A percentile compares a stretch with the other conserved stretches of the same genome.
Evolutionary conservation across 805 yeast species (phyloP).

Genomic region (Yamadazyma phyllophila): DNA sequence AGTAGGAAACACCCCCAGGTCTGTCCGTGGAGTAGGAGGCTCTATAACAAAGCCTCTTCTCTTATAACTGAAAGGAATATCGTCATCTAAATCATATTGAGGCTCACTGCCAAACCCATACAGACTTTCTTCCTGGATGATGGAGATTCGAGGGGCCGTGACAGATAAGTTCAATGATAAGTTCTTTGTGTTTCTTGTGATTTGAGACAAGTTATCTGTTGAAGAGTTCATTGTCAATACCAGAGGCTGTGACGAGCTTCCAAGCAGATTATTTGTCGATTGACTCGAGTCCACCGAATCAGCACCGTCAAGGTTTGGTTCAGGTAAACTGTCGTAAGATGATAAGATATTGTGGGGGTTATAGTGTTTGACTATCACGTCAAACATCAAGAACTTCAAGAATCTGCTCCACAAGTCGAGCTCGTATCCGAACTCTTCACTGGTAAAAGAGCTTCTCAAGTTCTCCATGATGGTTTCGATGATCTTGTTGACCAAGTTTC

Average conservation of each 20-base stretch:
- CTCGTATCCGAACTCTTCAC: constrained; percentile 6
- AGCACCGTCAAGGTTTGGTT: constrained; percentile 12
- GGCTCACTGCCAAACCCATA: background rate
- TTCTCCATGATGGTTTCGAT: constrained; percentile 19
- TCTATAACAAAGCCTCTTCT: constrained; percentile 15
- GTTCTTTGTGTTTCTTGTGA: constrained; percentile 32
- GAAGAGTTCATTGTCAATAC: constrained; percentile 3
- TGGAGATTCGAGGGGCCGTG: constrained; percentile 3
- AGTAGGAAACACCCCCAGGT: constrained; percentile 9
- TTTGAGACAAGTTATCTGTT: background rate
- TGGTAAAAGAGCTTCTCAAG: constrained; percentile 12
- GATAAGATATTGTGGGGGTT: constrained; percentile 4
- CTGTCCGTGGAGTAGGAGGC: constrained; percentile 12
- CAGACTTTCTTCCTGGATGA: constrained; percentile 12
- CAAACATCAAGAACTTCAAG: constrained; percentile 17
- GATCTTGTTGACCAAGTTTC: constrained; percentile 14
- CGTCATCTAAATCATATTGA: constrained; percentile 1
- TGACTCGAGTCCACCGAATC: constrained; percentile 2
- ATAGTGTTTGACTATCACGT: constrained; percentile 13
- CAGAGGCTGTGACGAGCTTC: background rate
- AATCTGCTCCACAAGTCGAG: constrained; percentile 22
- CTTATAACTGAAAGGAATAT: constrained; percentile 6
- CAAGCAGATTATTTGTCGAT: background rate
- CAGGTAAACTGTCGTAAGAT: constrained; percentile 11
- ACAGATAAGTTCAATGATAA: constrained; percentile 16